phyloP scores from a whole-genome alignment of 75 land plant species.

The Pinus taeda region DNA sequence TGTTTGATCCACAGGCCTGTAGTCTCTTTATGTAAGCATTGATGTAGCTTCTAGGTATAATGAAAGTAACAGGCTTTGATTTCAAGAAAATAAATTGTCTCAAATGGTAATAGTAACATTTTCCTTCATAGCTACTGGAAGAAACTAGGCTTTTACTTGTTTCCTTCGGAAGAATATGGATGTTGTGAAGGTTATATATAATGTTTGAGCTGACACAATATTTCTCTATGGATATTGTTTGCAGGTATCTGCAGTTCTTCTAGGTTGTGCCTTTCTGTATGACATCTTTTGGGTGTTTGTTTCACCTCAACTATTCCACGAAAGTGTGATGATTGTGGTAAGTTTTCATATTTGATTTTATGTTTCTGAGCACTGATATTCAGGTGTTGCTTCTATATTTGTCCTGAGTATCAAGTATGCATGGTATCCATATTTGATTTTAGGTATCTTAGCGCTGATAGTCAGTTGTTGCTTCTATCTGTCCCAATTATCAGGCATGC shows the following conservation, averaged over 20 bases:
- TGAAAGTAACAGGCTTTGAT: background rate
- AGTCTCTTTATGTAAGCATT: background rate
- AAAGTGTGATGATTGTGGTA: constrained; percentile 99
- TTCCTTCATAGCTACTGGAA: background rate
- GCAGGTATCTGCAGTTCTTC: constrained; percentile 91
- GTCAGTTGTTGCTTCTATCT: background rate
- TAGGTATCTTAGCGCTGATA: too few species aligned
- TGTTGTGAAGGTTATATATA: background rate
- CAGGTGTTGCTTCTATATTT: background rate
- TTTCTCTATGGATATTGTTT: background rate
- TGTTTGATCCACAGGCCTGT: background rate
- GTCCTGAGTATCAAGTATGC: too few species aligned
- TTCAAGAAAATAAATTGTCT: background rate
- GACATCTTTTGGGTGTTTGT: constrained; percentile 98
- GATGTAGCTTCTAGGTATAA: background rate
- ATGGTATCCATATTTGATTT: background rate
- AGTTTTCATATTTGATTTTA: constrained; percentile 16
- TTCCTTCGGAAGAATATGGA: background rate
- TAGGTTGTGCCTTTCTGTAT: constrained; percentile 86
- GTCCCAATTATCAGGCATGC: too few species aligned
- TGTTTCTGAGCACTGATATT: background rate
- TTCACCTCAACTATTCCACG: constrained; percentile 68
- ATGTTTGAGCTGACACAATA: background rate
- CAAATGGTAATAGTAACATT: background rate
- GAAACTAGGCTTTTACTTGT: background rate